Base-by-base conservation (phyloP, 2,329 filamentous ascomycete genomes). In the Aspergillus pseudoterreus region DNA sequence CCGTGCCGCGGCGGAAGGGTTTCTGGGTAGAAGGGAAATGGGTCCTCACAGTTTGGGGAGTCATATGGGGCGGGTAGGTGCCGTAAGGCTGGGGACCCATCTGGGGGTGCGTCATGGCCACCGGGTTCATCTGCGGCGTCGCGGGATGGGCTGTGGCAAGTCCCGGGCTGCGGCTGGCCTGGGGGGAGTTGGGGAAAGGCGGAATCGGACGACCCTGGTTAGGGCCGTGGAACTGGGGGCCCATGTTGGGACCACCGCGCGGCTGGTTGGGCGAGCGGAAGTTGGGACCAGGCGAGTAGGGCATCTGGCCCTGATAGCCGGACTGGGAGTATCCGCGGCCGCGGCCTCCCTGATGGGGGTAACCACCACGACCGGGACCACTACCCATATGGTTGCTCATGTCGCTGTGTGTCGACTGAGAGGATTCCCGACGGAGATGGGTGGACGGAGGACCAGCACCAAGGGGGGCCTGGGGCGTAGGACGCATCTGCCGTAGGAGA, bases 351-450 rank as follows among this genome's bases (percentile, higher is more conserved):
- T 77, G 75, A 46, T 72, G 72, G 52, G 71, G 74, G 64, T 75
- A 82, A 55, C 77, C 75, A 58, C 80, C 80, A 57, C 83, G 80
- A 53, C 78, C 78, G 44, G 76, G 73, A 53, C 77, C 78, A 63
- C 72, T 75, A 58, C 63, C 63, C 61, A 71, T 22, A 2, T 22
- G 22, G 22, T 22, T 22, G 22, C 22, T 68, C 71, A 86, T 82
- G 57, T 92, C 87, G 68, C 83, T 84, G 70, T 92, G 88, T 57
- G 84, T 81, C 19, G 90, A 95, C 66, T 94, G 90, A 35, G 87
- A 87, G 27, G 92, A 96, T 69, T 92, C 88, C 62, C 90, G 87
- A 64, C 92, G 87, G 63, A 90, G 82, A 72, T 97, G 92, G 58
- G 81, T 82, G n/a, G 83, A 80, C 64, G 87, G 87, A 49, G 82